Conservation (phyloP, 805 yeast genomes). For the Zygosaccharomyces lentus region DNA sequence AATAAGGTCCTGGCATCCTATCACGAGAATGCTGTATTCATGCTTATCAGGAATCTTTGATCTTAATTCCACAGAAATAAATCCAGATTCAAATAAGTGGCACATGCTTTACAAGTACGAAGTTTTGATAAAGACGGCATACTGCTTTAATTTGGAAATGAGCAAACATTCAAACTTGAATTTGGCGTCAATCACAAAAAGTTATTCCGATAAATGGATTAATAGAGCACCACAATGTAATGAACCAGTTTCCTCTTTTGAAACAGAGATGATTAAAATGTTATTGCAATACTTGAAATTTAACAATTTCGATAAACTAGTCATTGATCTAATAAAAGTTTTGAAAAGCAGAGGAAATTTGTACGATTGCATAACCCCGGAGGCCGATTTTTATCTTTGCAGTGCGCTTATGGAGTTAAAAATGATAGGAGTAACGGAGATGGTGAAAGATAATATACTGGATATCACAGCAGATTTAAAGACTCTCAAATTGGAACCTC, state of each 20-base stretch:
- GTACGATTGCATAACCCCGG: slow-evolving; percentile 11
- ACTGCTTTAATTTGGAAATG: slow-evolving; percentile 35
- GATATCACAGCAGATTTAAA: slow-evolving; percentile 3
- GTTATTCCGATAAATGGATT: slow-evolving; percentile 35
- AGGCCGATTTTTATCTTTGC: slow-evolving; percentile 12
- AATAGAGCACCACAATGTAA: background rate
- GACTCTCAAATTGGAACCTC: slow-evolving; percentile 13
- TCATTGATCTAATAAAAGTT: slow-evolving; percentile 12
- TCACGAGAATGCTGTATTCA: slow-evolving; percentile 22
- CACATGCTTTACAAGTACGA: slow-evolving; percentile 30
- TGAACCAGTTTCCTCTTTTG: slow-evolving; percentile 21
- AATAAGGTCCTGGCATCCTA: slow-evolving; percentile 20
- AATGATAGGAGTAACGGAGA: slow-evolving; percentile 12
- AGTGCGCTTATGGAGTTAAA: slow-evolving; percentile 18
- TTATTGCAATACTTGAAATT: slow-evolving; percentile 26
- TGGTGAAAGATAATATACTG: background rate
- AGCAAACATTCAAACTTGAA: slow-evolving; percentile 32
- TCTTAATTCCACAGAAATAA: slow-evolving; percentile 5
- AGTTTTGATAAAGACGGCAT: slow-evolving; percentile 33
- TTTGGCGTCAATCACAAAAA: slow-evolving; percentile 29
- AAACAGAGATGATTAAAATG: slow-evolving; percentile 20
- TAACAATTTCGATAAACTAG: slow-evolving; percentile 25
- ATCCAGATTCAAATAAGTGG: slow-evolving; percentile 11
- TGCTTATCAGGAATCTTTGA: slow-evolving; percentile 10
- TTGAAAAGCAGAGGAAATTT: slow-evolving; percentile 7